These are phyloP conservation scores for Aureobasidium lini DNA, from an alignment of 2,329 filamentous ascomycete genomes.

Conservation along the genomic window DNA sequence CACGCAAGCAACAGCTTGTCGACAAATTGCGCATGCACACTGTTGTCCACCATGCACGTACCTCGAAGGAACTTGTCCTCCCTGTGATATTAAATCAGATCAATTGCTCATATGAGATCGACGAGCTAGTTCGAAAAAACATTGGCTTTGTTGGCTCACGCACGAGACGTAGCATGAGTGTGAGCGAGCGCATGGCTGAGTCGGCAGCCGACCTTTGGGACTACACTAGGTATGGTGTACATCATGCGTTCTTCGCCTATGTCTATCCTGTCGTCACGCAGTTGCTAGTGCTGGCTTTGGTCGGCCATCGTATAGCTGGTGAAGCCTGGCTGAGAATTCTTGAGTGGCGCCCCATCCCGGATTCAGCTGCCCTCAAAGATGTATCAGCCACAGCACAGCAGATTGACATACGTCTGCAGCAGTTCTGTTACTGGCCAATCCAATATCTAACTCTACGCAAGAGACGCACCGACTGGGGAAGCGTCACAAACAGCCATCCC, in stretches of 20 bases:
- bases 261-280: constrained; percentile 67
- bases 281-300: constrained; percentile 67
- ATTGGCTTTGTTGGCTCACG: constrained; percentile 75
- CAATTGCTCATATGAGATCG: constrained; percentile 90
- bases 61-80: constrained; percentile 75
- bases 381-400: constrained; percentile 95
- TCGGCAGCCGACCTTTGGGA: constrained; percentile 83
- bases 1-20: constrained; percentile 59
- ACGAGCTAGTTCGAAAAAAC: constrained; percentile 80
- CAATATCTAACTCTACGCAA: constrained; percentile 89
- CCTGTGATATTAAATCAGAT: constrained; percentile 82
- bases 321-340: constrained; percentile 72
- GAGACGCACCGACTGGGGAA: constrained; percentile 87
- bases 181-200: constrained; percentile 89
- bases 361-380: constrained; percentile 82
- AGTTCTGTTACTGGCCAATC: constrained; percentile 98
- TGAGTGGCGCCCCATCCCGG: constrained; percentile 75
- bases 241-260: constrained; percentile 65
- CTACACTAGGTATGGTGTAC: constrained; percentile 59
- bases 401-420: constrained; percentile 90
- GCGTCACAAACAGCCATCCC: constrained; percentile 87
- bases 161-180: constrained; percentile 76
- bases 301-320: constrained; percentile 71
- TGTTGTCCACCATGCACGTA: constrained; percentile 66
- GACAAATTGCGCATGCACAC: constrained; percentile 86